A percentile compares a stretch with the other conserved stretches of the same genome.
phyloP scores from a whole-genome alignment of 2,329 filamentous ascomycete genomes.

The Talaromyces funiculosus region DNA sequence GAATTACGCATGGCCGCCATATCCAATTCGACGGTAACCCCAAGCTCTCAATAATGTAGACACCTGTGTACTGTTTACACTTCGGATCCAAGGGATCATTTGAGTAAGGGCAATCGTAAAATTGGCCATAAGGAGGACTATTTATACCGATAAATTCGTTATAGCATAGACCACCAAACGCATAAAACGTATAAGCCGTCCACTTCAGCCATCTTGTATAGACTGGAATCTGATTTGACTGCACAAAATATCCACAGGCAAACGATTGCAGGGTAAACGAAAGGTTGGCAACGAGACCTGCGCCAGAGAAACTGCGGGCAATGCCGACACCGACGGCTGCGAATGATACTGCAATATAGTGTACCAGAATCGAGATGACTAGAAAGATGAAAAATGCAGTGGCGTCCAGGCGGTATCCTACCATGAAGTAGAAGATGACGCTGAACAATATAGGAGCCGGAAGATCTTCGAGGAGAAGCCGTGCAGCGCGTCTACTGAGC shows the following conservation, averaged over 20 bases:
- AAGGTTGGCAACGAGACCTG: constrained; percentile 66
- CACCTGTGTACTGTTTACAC: constrained; percentile 64
- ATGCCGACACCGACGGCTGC: constrained; percentile 63
- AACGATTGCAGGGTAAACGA: constrained; percentile 68
- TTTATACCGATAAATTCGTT: constrained; percentile 59
- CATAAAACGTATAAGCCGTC: constrained; percentile 47
- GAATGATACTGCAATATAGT: constrained; percentile 68
- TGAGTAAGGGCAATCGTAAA: constrained; percentile 65
- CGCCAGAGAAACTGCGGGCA: constrained; percentile 62
- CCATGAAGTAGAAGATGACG: constrained; percentile 72
- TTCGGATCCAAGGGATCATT: constrained; percentile 58
- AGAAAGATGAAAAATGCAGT: constrained; percentile 68
- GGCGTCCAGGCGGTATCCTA: constrained; percentile 61
- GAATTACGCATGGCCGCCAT: constrained; percentile 57
- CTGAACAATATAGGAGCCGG: constrained; percentile 67
- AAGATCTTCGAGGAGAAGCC: constrained; percentile 65
- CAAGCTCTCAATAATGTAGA: constrained; percentile 63
- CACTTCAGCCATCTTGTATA: constrained; percentile 73
- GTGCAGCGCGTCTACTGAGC: constrained; percentile 62
- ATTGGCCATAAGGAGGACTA: constrained; percentile 47
- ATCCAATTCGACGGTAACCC: constrained; percentile 65
- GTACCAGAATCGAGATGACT: constrained; percentile 59
- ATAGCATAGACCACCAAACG: constrained; percentile 62
- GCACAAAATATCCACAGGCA: constrained; percentile 71
- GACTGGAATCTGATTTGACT: constrained; percentile 65